A percentile compares a stretch with the other conserved stretches of the same genome.
Evolutionary conservation across 2,329 filamentous ascomycete species (phyloP).

Genomic region (Pestalotiopsis sp.): DNA sequence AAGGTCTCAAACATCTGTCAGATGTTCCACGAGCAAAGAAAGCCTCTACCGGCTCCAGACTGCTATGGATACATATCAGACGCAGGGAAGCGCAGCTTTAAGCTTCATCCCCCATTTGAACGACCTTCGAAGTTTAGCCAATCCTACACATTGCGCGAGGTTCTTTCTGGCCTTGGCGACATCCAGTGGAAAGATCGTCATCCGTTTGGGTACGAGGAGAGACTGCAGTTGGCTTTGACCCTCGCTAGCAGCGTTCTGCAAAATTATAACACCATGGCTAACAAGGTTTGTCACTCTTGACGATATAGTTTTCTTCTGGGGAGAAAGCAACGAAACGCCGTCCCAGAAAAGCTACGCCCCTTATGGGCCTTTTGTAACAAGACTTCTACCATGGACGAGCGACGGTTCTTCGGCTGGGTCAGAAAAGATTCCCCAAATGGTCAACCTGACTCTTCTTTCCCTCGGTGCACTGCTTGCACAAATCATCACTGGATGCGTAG

Average conservation of each 20-base stretch:
- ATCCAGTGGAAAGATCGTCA: background rate
- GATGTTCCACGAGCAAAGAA: background rate
- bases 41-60: background rate
- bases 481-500: background rate
- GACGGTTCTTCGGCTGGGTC: background rate
- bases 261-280: background rate
- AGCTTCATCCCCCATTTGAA: background rate
- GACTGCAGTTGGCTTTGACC: background rate
- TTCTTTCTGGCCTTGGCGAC: background rate
- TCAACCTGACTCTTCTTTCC: background rate
- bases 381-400: background rate
- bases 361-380: background rate
- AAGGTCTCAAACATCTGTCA: background rate
- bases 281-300: background rate
- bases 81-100: background rate
- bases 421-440: background rate
- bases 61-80: constrained; percentile 1
- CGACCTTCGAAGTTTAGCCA: background rate
- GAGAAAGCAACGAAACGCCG: background rate
- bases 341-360: background rate
- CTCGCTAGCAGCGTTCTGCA: background rate
- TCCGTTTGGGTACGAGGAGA: background rate
- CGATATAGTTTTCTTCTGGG: background rate
- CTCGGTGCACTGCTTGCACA: background rate
- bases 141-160: background rate